These are phyloP conservation scores for Sporothrix euskadiensis DNA, from an alignment of 2,329 filamentous ascomycete genomes.

Conservation along the genomic window DNA sequence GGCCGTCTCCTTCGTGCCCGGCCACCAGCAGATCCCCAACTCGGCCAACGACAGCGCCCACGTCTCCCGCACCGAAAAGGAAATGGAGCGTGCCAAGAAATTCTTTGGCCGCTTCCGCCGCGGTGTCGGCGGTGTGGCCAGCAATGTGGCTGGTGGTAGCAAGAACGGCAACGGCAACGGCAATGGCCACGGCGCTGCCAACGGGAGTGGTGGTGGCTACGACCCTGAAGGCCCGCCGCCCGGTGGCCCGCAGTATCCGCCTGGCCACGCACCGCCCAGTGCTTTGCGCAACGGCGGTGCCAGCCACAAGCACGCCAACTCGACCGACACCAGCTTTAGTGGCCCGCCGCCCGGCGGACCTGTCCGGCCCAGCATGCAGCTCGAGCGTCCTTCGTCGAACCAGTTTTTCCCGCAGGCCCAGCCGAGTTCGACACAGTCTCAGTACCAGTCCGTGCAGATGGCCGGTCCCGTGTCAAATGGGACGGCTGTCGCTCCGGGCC, in stretches of 20 bases:
- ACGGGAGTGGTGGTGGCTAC: slow-evolving; percentile 5
- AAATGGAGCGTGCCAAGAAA: slow-evolving; percentile 35
- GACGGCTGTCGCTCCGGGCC: not conserved
- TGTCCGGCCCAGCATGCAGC: slow-evolving; percentile 29
- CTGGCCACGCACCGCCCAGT: not conserved
- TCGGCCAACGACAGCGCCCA: not conserved
- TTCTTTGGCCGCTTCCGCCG: slow-evolving; percentile 30
- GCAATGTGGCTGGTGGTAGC: slow-evolving; percentile 21
- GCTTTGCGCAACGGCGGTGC: not conserved
- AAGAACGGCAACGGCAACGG: slow-evolving; percentile 28
- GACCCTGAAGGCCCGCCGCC: slow-evolving; percentile 35
- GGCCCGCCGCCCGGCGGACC: slow-evolving; percentile 13
- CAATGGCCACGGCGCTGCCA: slow-evolving; percentile 20
- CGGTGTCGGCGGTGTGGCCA: not conserved
- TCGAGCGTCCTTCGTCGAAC: slow-evolving; percentile 18
- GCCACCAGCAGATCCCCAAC: slow-evolving; percentile 7
- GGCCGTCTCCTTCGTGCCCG: not conserved
- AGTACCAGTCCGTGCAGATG: not conserved
- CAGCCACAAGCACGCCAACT: slow-evolving; percentile 15
- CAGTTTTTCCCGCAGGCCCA: not conserved
- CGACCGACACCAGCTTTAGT: not conserved
- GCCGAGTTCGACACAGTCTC: not conserved
- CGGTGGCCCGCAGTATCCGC: slow-evolving; percentile 34
- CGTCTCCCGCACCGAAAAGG: slow-evolving; percentile 30
- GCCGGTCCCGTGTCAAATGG: not conserved